phyloP scores from a whole-genome alignment of 2,329 filamentous ascomycete genomes.

The Botrytis pseudocinerea region DNA sequence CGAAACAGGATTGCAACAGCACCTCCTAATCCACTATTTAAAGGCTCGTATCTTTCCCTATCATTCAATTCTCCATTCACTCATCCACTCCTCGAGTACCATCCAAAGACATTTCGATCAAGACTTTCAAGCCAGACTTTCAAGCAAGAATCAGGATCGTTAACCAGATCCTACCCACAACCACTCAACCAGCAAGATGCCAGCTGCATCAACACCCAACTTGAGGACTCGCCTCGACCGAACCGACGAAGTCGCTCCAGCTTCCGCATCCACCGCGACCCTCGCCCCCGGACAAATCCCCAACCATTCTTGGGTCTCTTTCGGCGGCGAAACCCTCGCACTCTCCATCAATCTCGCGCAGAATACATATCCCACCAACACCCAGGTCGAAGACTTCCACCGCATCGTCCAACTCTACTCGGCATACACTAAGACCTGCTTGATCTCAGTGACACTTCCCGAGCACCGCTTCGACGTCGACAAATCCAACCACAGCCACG shows the following conservation, averaged over 20 bases:
- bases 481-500: not conserved
- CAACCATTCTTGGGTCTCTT: not conserved
- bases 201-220: not conserved
- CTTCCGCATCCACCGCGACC: not conserved
- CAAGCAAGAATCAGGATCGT: constrained; percentile 9
- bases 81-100: not conserved
- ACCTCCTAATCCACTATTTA: not conserved
- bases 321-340: not conserved
- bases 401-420: not conserved
- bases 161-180: not conserved
- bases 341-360: not conserved
- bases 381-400: not conserved
- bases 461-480: not conserved
- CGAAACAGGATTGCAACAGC: not conserved
- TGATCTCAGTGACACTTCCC: not conserved
- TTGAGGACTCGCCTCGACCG: not conserved
- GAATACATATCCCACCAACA: not conserved
- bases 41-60: not conserved
- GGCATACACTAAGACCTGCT: constrained; percentile 1
- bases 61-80: not conserved
- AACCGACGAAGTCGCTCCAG: not conserved
- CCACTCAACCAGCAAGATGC: not conserved
- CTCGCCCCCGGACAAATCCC: not conserved
- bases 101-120: not conserved
- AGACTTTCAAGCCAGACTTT: not conserved